Evolutionary conservation across 768 basidiomycete genomes (phyloP).

Genomic region (Plicaturopsis crispa): DNA sequence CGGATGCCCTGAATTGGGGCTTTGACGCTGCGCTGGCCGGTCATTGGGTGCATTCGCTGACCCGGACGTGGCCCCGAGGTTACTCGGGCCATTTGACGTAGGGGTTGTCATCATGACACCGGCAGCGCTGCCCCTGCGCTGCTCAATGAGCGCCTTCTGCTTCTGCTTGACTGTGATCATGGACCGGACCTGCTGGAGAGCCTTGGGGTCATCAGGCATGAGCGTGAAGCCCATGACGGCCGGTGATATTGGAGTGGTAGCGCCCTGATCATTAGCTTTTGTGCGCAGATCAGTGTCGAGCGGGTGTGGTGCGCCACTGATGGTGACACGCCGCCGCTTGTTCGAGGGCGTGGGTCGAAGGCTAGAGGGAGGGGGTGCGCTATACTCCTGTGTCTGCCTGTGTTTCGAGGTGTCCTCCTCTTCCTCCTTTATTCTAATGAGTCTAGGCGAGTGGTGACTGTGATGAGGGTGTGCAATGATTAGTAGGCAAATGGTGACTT

Average conservation of each 20-base stretch:
- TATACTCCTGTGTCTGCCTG: too few species aligned
- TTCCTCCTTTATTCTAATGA: conserved; percentile 57
- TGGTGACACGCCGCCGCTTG: conserved; percentile 67
- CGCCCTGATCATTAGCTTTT: conserved; percentile 29
- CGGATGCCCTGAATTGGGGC: conserved; percentile 23
- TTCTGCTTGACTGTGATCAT: conserved; percentile 60
- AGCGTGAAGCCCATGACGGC: conserved; percentile 56
- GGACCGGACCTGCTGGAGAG: conserved; percentile 56
- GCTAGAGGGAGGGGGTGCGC: conserved; percentile 33
- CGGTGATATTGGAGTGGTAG: conserved; percentile 57
- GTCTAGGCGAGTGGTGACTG: conserved; percentile 36
- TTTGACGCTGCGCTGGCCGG: conserved; percentile 26
- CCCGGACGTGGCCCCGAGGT: conserved; percentile 11
- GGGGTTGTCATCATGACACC: conserved; percentile 16
- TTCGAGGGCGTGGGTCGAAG: conserved; percentile 28
- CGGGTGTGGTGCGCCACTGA: conserved; percentile 41
- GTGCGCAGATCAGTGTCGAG: conserved; percentile 46
- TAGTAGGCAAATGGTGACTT: conserved; percentile 9
- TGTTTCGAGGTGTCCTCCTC: too few species aligned
- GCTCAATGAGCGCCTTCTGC: conserved; percentile 65
- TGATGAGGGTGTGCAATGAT: conserved; percentile 15
- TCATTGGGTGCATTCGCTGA: conserved; percentile 17
- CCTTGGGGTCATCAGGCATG: conserved; percentile 48
- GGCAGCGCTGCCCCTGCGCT: conserved; percentile 55
- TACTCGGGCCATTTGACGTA: neutral